Evolutionary conservation across 345 rosid genomes (phyloP), one percentile per base, ranked within the genome.

Genomic region (Syzygium grande): DNA sequence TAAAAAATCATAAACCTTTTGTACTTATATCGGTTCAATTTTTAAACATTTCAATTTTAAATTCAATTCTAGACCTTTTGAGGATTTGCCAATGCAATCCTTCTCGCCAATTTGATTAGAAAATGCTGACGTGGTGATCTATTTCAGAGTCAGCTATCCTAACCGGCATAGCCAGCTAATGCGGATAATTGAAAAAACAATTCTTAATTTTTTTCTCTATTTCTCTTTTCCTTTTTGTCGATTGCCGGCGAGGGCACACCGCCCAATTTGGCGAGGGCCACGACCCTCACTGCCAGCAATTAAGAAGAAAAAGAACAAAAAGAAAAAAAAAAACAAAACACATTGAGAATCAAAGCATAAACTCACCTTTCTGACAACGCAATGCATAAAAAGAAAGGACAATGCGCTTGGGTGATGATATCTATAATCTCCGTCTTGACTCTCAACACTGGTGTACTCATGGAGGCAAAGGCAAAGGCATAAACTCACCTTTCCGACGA

Each of bases 81-180:
- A 59, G 27, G 0, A 59, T 59, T 59, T 59, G 30, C 2, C 1
- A 59, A 59, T 59, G 11, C 11, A 11, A 0, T 59, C 13, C 5
- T 59, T 25, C 3, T 2, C 0, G 1, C 0, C 15, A 27, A 59
- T 59, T 27, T 11, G 12, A 59, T 4, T 25, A 15, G 7, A 59
- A 59, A 59, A 59, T 59, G 1, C 0, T 14, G 16, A 59, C 3
- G 12, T 27, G 7, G 2, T 0, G 12, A 0, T 2, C 7, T 25
- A 25, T 3, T 59, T 59, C 27, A 59, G 27, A 25, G 0, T 25
- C 3, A 4, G 4, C 1, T 58, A 11, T 58, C 1, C 11, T 59
- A 59, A 25, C 1, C 11, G 15, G 3, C 5, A 25, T 59, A 3
- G 0, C 1, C 0, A 2, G 0, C 5, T 11, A 0, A 11, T 0